These are phyloP conservation scores for Leccinum longicurvipes DNA, from an alignment of 768 basidiomycete species.

Conservation along the genomic window DNA sequence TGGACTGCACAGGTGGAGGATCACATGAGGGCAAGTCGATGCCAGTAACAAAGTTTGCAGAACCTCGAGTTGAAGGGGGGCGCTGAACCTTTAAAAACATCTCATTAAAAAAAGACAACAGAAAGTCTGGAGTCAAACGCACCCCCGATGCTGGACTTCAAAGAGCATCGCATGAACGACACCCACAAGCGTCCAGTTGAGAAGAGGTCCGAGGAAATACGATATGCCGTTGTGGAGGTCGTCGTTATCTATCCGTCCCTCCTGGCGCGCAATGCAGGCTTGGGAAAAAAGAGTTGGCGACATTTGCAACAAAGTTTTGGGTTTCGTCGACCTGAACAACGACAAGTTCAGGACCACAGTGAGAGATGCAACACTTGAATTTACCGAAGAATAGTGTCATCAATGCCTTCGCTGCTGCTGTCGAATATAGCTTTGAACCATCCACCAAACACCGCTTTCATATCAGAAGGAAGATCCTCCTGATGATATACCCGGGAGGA, in stretches of 20 bases:
- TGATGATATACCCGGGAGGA: constrained; percentile 42
- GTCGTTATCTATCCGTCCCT: constrained; percentile 63
- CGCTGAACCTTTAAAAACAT: constrained; percentile 38
- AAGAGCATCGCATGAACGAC: constrained; percentile 60
- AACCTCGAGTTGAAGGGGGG: constrained; percentile 56
- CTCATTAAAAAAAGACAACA: neutral
- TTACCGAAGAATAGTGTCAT: constrained; percentile 71
- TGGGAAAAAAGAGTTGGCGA: constrained; percentile 64
- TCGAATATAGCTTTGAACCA: constrained; percentile 85
- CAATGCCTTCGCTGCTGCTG: constrained; percentile 73
- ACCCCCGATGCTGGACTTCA: constrained; percentile 60
- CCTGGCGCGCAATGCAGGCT: constrained; percentile 48
- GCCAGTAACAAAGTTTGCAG: constrained; percentile 66
- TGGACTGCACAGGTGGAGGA: constrained; percentile 61
- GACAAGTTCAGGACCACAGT: neutral
- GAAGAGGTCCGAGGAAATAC: constrained; percentile 68
- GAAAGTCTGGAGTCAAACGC: constrained; percentile 13
- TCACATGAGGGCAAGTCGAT: constrained; percentile 58
- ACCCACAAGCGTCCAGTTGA: constrained; percentile 79
- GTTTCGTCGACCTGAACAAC: constrained; percentile 62
- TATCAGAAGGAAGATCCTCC: constrained; percentile 42
- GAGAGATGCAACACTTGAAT: neutral
- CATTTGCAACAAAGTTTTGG: constrained; percentile 62
- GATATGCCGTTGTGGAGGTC: constrained; percentile 70
- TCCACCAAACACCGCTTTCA: constrained; percentile 41